phyloP scores from a whole-genome alignment of 192 early-diverging fungal species.

The Umbelopsis sp. region DNA sequence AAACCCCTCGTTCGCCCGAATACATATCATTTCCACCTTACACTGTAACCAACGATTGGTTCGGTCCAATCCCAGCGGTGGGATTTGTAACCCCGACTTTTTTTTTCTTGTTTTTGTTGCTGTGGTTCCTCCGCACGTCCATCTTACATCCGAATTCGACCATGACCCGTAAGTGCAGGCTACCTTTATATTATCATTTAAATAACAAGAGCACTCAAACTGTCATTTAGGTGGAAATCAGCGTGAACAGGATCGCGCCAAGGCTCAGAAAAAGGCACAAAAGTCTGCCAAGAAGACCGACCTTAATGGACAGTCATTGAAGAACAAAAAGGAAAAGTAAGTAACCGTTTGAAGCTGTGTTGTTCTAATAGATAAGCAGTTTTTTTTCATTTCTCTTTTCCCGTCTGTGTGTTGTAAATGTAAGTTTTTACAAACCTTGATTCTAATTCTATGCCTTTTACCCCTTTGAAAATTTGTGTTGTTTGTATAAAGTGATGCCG shows the following conservation, averaged over 20 bases:
- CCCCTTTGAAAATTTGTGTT: not conserved
- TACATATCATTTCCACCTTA: too few relatives aligned
- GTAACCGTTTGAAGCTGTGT: not conserved
- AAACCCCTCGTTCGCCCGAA: too few relatives aligned
- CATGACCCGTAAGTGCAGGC: conserved; percentile 3
- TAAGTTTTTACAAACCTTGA: not conserved
- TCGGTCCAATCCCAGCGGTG: too few relatives aligned
- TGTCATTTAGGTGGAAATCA: conserved; percentile 51
- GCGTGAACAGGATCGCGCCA: conserved; percentile 52
- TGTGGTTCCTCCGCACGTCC: not conserved
- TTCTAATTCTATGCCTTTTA: conserved; percentile 7
- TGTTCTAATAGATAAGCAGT: not conserved
- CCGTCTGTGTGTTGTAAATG: not conserved
- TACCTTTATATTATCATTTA: not conserved
- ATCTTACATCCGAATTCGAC: not conserved
- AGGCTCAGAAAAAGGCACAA: conserved; percentile 47
- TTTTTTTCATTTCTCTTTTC: not conserved
- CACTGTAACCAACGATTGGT: too few relatives aligned
- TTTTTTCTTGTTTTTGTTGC: not conserved
- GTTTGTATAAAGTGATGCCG: conserved; percentile 45
- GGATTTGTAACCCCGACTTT: not conserved
- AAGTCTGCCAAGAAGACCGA: conserved; percentile 34
- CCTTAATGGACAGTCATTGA: conserved; percentile 34
- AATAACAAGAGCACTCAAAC: not conserved
- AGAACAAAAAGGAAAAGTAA: conserved; percentile 51